Base-by-base conservation (phyloP, 1,284 basidiomycete species). In the Sanguinoderma infundibulare region DNA sequence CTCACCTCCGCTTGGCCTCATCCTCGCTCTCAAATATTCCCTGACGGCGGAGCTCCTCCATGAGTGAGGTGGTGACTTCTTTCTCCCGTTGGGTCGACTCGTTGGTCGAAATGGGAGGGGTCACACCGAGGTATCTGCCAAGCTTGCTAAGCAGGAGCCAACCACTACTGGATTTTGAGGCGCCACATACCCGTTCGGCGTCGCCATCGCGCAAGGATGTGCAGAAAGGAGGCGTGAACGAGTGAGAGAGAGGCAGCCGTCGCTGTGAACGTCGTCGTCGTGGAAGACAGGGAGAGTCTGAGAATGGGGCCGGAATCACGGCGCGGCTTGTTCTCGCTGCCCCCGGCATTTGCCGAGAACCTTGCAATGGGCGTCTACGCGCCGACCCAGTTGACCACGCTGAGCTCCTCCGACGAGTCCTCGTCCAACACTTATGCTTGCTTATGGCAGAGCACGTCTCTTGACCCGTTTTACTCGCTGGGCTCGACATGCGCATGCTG, bases 1-100 rank as follows among this genome's bases (percentile, higher is more conserved):
- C 59, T 80, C 73, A 96, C 96, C 97, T 90, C 64, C 87, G 90
- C 75, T 91, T 88, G 35, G 94, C 85, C 76, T 98, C 96, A 60
- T 95, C 91, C 67, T 95, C 91, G 49, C 83, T 90, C 78, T 98
- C 97, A 76, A 98, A 98, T 14, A 91, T 92, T 62, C 92, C 91
- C 72, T 98, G 91, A 57, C 85, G 81, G 69, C 89, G 85, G 15
- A 99, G 84, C 76, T 99, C 97, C 57, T 93, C 89, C 90, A 95
- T 92, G 66, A 96, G 82, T 38, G 91, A 90, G 36, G 85, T 77
- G 1, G 96, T 98, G n/a, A 98, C 88, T 72, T 88, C 86, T 80
- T 92, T 84, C 78, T 92, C 85, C 73, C 87, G 80, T 70, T 88
- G 79, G 65, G 81, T 87, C 40, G 91, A 94, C 66, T 90, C 89